Evolutionary conservation across 768 basidiomycete genomes (phyloP), one percentile per base, ranked within the genome.

Genomic region (Hebeloma cylindrosporum): DNA sequence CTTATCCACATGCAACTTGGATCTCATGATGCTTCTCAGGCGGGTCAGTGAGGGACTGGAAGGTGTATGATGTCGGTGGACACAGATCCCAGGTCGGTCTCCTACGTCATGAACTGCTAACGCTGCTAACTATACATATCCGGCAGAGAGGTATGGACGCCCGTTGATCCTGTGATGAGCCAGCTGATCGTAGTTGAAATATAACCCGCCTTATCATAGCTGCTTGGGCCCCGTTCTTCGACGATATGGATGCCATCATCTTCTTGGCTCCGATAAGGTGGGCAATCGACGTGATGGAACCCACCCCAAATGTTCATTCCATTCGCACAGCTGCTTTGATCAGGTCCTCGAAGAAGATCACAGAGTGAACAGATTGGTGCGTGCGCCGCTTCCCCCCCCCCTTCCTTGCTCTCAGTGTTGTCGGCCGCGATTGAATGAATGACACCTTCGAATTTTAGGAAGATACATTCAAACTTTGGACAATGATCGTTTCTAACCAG

Each of bases 381-480:
- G 66, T 57, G 33, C 26, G 23, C 21, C n/a, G 11, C 39, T 11
- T 29, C 21, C 9, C 8, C 6, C 29, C 18, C 21, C 21, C 8
- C n/a, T n/a, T 43, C 27, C 14, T 28, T 18, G 30, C n/a, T 27
- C 9, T 26, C 17, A 13, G 7, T 17, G 11, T 34, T 4, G 21
- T 32, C 31, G 27, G 23, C 21, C 43, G n/a, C 22, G 10, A 3
- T 32, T 50, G 13, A 22, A 18, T 5, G n/a, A 28, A 16, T 22
- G 25, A 13, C 23, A 40, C 39, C 43, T 54, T 23, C 42, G 31
- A 31, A 14, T n/a, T 28, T 17, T 36, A 88, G 86, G 82, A 87
- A 60, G 88, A 91, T 55, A 85, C 85, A 4, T 79, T 88, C 41
- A 70, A 82, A 33, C 69, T 91, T 7, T 91, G 88, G 88, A 82